Evolutionary conservation across 441 rosid species (phyloP), one percentile per base, ranked within the genome.

Genomic region (Jatropha multifida): DNA sequence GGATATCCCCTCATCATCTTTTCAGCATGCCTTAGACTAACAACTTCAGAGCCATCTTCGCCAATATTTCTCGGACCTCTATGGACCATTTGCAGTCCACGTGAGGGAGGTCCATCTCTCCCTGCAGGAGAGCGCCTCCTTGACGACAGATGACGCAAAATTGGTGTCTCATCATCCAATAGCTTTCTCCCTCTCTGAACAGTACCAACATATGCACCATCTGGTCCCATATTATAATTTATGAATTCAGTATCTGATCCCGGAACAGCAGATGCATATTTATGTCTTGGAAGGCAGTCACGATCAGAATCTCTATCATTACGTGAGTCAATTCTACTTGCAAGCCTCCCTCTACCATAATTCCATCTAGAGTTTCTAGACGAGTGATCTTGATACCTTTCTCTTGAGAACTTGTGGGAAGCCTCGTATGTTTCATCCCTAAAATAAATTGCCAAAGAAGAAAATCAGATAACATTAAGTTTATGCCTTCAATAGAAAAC

Each of bases 281-380:
- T 84, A 78, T 75, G 79, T 68, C 84, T 80, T 74, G 83, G 81
- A 78, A 80, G 63, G 78, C 77, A 75, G 71, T 86, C 83, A 73
- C 84, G 83, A 75, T 88, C 89, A 77, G 90, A 67, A 77, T 83
- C 84, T 84, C 88, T 82, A 56, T 81, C 91, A 83, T 83, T 83
- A 48, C 76, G 77, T 44, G 74, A 76, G 78, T 82, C 91, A 75
- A 82, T 78, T 71, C 86, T 74, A 84, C 86, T 80, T 65, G 87
- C 80, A 74, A 86, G 79, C 81, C 96, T 92, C 72, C 88, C 92
- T 78, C 93, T 88, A 73, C 88, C 93, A 76, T 82, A 92, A 83
- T 84, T 84, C 79, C 88, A 79, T 80, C 92, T 87, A 75, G 89
- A 73, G 80, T 84, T 85, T 76, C 97, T 83, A 59, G 85, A 80